A percentile compares a stretch with the other conserved stretches of the same genome.
These are phyloP conservation scores for Phanerodontia chrysosporium DNA, from an alignment of 768 basidiomycete genomes.

Conservation along the genomic window DNA sequence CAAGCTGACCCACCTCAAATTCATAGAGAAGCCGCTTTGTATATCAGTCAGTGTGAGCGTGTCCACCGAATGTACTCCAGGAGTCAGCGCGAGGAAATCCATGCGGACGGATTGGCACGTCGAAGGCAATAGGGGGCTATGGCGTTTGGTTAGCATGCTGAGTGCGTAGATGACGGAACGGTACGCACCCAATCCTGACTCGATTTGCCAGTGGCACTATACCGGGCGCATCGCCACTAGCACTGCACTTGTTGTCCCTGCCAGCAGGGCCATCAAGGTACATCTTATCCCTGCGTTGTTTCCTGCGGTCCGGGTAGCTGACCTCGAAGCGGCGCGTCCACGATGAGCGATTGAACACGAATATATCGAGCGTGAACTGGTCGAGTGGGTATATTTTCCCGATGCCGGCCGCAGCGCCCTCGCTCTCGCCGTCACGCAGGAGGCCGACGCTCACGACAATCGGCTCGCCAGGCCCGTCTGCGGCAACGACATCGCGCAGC, in stretches of 20 bases:
- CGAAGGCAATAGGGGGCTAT: constrained; percentile 71
- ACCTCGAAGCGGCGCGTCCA: constrained; percentile 79
- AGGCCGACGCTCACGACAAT: constrained; percentile 70
- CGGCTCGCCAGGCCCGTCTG: constrained; percentile 42
- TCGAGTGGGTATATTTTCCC: constrained; percentile 66
- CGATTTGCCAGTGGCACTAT: constrained; percentile 75
- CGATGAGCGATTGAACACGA: constrained; percentile 78
- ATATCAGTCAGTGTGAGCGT: constrained; percentile 69
- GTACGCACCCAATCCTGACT: constrained; percentile 71
- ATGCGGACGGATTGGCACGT: constrained; percentile 85
- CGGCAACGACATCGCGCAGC: constrained; percentile 16
- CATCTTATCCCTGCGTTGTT: constrained; percentile 32
- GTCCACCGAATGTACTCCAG: constrained; percentile 77
- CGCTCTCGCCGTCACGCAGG: constrained; percentile 17
- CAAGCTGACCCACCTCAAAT: constrained; percentile 50
- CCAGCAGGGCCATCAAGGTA: not conserved
- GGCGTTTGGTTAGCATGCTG: not conserved
- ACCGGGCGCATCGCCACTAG: constrained; percentile 42
- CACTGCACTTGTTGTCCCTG: constrained; percentile 28
- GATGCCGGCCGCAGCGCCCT: constrained; percentile 19
- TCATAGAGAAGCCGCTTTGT: constrained; percentile 67
- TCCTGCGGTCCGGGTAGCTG: constrained; percentile 54
- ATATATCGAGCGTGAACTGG: constrained; percentile 78
- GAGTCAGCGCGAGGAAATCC: constrained; percentile 76
- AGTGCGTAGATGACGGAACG: not conserved